Percentiles rank a stretch among this genome's conserved stretches.
These are phyloP conservation scores for Peronospora farinosa DNA, from an alignment of 352 stramenopile genomes.

Conservation along the genomic window DNA sequence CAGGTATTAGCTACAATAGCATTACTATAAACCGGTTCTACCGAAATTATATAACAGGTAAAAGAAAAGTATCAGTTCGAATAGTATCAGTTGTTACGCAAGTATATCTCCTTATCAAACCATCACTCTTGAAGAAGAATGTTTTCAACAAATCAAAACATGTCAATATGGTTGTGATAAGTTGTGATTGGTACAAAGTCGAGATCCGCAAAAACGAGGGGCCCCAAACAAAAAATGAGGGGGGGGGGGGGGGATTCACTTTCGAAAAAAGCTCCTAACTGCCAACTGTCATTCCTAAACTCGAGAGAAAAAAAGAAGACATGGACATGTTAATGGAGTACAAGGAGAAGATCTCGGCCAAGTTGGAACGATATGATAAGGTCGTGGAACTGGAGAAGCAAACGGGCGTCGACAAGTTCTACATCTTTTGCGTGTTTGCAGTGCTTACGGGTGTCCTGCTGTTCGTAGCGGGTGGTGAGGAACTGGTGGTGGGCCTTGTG, in stretches of 20 bases:
- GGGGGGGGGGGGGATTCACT: slow-evolving; percentile 29
- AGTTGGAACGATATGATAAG: slow-evolving; percentile 79
- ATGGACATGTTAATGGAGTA: slow-evolving; percentile 84
- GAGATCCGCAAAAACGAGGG: slow-evolving; percentile 4
- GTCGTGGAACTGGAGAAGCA: slow-evolving; percentile 81
- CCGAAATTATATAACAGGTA: too few species aligned
- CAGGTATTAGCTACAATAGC: too few species aligned
- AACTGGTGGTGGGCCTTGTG: slow-evolving; percentile 76
- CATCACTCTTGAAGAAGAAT: slow-evolving; percentile 22
- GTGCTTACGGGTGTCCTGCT: slow-evolving; percentile 57
- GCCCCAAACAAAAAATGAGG: slow-evolving; percentile 7
- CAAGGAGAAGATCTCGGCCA: slow-evolving; percentile 76
- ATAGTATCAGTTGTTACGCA: too few species aligned
- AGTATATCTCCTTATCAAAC: slow-evolving; percentile 5
- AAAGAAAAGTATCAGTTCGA: too few species aligned
- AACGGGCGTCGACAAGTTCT: slow-evolving; percentile 85
- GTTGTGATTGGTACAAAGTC: slow-evolving; percentile 24
- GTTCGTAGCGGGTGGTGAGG: slow-evolving; percentile 70
- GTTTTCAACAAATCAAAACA: slow-evolving; percentile 27
- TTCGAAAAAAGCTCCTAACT: slow-evolving; percentile 34
- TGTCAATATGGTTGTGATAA: slow-evolving; percentile 9
- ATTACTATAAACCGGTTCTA: too few species aligned
- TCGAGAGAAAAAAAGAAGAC: slow-evolving; percentile 3
- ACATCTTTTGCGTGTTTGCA: slow-evolving; percentile 56
- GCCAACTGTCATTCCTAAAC: slow-evolving; percentile 1